Base-by-base conservation (phyloP, 371 early-diverging fungal species). In the Syncephalastrum sp. region DNA sequence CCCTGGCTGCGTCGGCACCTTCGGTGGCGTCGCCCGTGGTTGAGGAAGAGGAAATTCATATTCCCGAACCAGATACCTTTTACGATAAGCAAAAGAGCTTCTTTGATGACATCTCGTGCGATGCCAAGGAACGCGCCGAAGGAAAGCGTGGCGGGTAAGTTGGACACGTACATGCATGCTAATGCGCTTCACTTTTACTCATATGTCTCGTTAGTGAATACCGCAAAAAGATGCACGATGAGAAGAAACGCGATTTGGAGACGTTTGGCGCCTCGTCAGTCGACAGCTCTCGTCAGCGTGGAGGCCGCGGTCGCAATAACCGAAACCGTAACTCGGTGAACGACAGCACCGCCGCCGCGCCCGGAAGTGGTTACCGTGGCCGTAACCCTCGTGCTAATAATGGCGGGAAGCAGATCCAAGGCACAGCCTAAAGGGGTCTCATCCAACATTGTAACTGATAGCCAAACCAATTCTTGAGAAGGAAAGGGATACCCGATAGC, bases 91-190 rank as follows among this genome's bases (percentile, higher is more conserved):
- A 67, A 21, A 81, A 82, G 55, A 89, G 90, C 23, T 95, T 94
- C 77, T 96, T 96, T 74, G 96, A 96, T 69, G 86, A 95, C 70
- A 96, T 96, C 60, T 94, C 95, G 24, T 93, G 94, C 68, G 95
- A 95, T 64, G 81, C 87, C 42, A 92, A 90, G 69, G 95, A 94
- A 60, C 82, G 91, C 64, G 71, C 64, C 54, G 82, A 77, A 24
- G 29, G 67, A 60, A 49, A 57, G 41, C 53, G 58, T 24, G 42
- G 53, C 50, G 47, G 56, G 66, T 55, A 50, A 25, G 41, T 48
- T 5, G n/a, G 38, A 33, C 8, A 10, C 10, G 8, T 33, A 10
- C 8, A 33, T 52, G 15, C 38, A 33, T 33, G 38, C 21, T 21
- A 0, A 33, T 33, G 12, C 38, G 38, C 10, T 33, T 7, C 27